Evolutionary conservation across 2,329 filamentous ascomycete species (phyloP), one percentile per base, ranked within the genome.

Genomic region (Alternaria postmessia): DNA sequence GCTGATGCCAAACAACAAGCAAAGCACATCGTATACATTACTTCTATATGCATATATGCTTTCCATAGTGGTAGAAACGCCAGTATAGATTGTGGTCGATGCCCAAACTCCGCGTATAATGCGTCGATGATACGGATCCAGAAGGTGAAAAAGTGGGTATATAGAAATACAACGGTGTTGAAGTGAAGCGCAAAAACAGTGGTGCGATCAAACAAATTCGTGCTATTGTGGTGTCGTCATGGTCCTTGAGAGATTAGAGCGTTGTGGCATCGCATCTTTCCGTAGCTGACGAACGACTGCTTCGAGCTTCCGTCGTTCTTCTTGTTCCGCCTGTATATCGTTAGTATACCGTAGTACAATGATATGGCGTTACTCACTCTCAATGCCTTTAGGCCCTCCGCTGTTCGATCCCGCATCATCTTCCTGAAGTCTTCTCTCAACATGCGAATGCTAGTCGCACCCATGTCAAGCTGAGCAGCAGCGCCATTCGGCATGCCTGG

Each of bases 401-500:
- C 82, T 62, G 89, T 86, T 48, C 88, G 88, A 71, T 92, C 89
- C 64, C 88, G 84, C 89, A 92, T 91, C 89, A 92, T 92, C 81
- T 90, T 91, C 82, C 91, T 91, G 75, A 92, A 92, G 75, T 92
- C 90, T 63, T 88, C 89, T 77, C 88, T 88, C 71, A 92, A 73
- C 41, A 91, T 88, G 78, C 86, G 86, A 24, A 88, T 89, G 68
- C 88, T 91, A 11, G 88, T 91, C 9, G 82, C 86, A 65, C 89
- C 87, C 59, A 79, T 76, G 44, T 71, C 70, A 8, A 64, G 66
- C 57, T 68, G 64, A 1, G 64, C 56, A 7, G 61, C 62, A 8
- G 62, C 68, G 32, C 64, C 69, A 61, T 51, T 75, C 65, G 66
- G 71, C 5, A 78, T 77, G 9, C 81, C 81, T 14, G 86, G 84